Base-by-base conservation (phyloP, 139 green algal genomes). In the Penium margaritaceum region DNA sequence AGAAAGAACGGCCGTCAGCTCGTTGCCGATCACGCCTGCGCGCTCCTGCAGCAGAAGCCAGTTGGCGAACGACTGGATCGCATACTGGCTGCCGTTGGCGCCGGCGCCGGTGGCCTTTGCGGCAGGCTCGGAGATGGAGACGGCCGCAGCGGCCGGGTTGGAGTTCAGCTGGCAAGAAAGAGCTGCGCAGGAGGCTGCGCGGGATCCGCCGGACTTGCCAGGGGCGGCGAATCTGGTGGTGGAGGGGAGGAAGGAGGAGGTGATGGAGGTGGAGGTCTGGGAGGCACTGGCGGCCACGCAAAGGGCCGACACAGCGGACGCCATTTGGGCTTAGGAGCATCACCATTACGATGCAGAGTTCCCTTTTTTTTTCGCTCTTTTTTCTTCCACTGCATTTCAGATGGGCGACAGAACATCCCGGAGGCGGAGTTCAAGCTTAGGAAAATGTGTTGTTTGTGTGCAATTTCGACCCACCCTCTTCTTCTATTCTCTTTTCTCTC, bases 381-480 rank as follows among this genome's bases (percentile, higher is more conserved):
- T 27, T 24, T 27, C 41, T 24, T 5, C 51, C 51, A 15, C 51
- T 15, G 24, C 21, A 1, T 47, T 46, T 27, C 69, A 78, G 71
- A 77, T 81, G 27, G 81, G 81, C 32, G 81, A 86, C 60, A 44
- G 96, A n/a, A n/a, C n/a, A n/a, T 62, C 92, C 92, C 0, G 87
- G 94, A 37, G 92, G 89, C 9, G 93, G 97, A 29, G 92, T 87
- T 30, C 90, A 90, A 77, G 92, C 95, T 9, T 92, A 91, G 0
- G 80, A 88, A 67, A 94, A 96, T 82, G 89, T 96, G 85, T 82
- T 99, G 2, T 99, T 99, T 77, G 81, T 99, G n/a, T 98, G 94
- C 89, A 96, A 97, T 82, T 86, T 99, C 29, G 98, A 99, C 78
- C 90, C 90, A n/a, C n/a, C n/a, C n/a, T n/a, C n/a, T n/a, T n/a